Evolutionary conservation across 495 filamentous ascomycete genomes (phyloP), one percentile per base, ranked within the genome.

Genomic region (Penicillium paxilli): DNA sequence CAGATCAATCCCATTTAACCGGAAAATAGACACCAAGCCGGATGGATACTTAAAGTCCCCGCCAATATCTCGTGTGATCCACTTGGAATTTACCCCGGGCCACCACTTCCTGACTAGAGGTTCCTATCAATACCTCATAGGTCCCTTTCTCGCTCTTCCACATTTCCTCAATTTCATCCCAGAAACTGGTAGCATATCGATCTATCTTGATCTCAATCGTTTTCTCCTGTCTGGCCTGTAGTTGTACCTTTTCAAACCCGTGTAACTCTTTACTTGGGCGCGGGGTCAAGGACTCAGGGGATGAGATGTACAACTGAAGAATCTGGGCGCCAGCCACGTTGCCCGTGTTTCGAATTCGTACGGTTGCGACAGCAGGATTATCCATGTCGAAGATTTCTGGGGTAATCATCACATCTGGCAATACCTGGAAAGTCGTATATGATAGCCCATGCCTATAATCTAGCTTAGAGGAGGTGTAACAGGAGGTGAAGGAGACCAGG

Each of bases 111-210:
- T 63, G 60, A 16, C 68, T 76, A 26, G 81, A 84, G 16, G 69
- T 76, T 40, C 65, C 68, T 56, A 91, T 78, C 56, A 87, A 54
- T 12, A 87, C 81, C 45, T 83, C 73, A 63, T 89, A 93, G n/a
- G 54, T 62, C 0, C 89, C 89, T 60, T 85, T 76, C 62, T 92
- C 88, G 8, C 82, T 84, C 33, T 88, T 81, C 88, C 89, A 93
- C 38, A 71, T 80, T 12, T 70, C 68, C 28, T 83, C 63, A 4
- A 78, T 75, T 50, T 87, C 84, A 45, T 92, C 87, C 69, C 84
- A 92, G 71, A 88, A 91, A 26, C 88, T 87, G 5, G 85, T 83
- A 46, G 82, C 81, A 53, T 86, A 82, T 64, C 80, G 81, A 59
- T 90, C 83, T 1, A 93, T 41, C 20, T 57, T 58, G 2, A 93